These are phyloP conservation scores for Schizophyllum commune DNA, from an alignment of 1,284 basidiomycete species.

Conservation along the genomic window DNA sequence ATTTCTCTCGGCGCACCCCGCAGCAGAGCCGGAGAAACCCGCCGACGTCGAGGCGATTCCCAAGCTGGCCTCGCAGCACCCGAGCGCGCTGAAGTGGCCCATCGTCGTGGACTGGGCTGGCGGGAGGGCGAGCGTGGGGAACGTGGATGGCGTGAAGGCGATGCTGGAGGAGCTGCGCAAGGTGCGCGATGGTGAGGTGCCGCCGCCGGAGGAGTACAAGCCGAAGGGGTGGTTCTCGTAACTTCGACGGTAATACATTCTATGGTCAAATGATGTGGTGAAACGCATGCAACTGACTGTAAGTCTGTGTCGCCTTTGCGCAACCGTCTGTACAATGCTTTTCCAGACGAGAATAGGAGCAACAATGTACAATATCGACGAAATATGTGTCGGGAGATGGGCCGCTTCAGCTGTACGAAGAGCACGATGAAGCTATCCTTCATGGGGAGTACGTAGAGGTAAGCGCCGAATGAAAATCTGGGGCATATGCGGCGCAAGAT, in stretches of 20 bases:
- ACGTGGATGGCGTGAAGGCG: constrained; percentile 55
- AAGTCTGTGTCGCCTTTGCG: no score
- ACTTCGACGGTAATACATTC: background rate
- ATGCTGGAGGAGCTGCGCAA: constrained; percentile 58
- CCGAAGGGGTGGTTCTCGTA: background rate
- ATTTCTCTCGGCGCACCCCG: constrained; percentile 50
- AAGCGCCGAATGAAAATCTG: no score
- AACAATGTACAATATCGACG: no score
- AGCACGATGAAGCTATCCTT: no score
- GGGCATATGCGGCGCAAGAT: no score
- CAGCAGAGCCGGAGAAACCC: constrained; percentile 32
- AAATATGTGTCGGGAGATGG: no score
- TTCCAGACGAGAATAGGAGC: no score
- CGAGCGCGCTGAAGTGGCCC: constrained; percentile 62
- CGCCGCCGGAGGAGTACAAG: background rate
- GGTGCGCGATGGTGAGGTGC: constrained; percentile 50
- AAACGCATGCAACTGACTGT: no score
- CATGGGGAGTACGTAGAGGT: no score
- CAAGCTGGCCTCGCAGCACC: constrained; percentile 44
- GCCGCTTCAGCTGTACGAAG: no score
- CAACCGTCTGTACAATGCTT: no score
- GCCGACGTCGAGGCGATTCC: constrained; percentile 37
- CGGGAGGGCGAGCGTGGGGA: constrained; percentile 58
- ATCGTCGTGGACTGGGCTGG: constrained; percentile 72
- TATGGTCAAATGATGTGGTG: no score